Base-by-base conservation (phyloP, 2,329 filamentous ascomycete species). In the Aspergillus alliaceus region DNA sequence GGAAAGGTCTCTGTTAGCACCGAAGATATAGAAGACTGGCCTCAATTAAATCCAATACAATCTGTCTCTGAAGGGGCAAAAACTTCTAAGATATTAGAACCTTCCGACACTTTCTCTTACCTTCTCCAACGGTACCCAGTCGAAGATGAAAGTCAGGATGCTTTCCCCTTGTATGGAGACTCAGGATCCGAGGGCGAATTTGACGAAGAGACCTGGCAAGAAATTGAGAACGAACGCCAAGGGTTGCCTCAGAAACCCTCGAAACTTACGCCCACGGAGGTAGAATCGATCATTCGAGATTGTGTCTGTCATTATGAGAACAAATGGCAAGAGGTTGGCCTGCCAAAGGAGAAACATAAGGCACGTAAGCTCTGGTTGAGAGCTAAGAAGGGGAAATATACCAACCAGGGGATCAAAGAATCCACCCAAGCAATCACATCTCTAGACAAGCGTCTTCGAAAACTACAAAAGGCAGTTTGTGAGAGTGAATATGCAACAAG, bases 311-410 rank as follows among this genome's bases (percentile, higher is more conserved):
- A 77, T 1, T 79, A 85, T 57, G 78, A 80, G 49, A 67, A 74
- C 3, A 69, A 73, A 4, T 93, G 90, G 89, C 72, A 73, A n/a
- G 69, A 77, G n/a, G 77, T 74, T 1, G 86, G 86, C 61, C 77
- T 84, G 6, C 82, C 85, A 0, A 83, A 78, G 52, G 75, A 84
- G 14, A 75, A 85, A 55, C 70, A 69, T 5, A 86, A 80, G 56
- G 89, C 88, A 0, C 82, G 84, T 66, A 72, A 68, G 3, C 63
- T 89, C 2, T 96, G 90, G 91, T 68, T 71, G 24, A 72, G 79
- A 37, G 84, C 84, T 29, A 83, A 79, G 51, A 72, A 40, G 73
- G 75, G 61, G 32, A 71, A 60, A 65, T 72, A 69, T 62, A 75
- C 75, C 31, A 71, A 73, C 12, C 55, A 60, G 1, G 74, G 81